Conservation (phyloP, 2,329 filamentous ascomycete genomes). For the Cordyceps cicadae region DNA sequence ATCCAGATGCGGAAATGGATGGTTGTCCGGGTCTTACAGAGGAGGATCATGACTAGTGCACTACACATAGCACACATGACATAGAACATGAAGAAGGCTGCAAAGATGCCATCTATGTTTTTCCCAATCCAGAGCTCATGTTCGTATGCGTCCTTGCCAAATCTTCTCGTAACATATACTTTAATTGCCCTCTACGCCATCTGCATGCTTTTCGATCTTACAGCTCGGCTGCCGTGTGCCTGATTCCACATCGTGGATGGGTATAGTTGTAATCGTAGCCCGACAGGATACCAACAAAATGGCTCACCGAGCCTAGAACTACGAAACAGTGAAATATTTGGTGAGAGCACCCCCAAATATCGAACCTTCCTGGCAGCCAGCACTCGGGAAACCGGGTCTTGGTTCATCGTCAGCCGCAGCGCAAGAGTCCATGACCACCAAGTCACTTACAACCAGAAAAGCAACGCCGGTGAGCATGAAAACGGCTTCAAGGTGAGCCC, state of each 20-base stretch:
- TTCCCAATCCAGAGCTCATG: not conserved
- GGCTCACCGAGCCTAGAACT: slow-evolving; percentile 25
- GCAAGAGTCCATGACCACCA: not conserved
- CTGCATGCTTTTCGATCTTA: not conserved
- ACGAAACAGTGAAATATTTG: slow-evolving; percentile 39
- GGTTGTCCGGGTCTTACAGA: slow-evolving; percentile 83
- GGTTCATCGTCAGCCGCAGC: not conserved
- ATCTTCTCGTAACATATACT: not conserved
- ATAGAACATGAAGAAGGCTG: not conserved
- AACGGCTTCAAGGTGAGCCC: slow-evolving; percentile 31
- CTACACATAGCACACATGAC: no score
- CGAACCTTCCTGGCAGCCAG: slow-evolving; percentile 33
- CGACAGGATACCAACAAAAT: slow-evolving; percentile 14
- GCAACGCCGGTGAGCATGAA: slow-evolving; percentile 28
- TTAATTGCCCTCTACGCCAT: not conserved
- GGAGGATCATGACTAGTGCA: slow-evolving; percentile 59
- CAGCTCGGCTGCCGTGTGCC: not conserved
- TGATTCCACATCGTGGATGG: slow-evolving; percentile 11
- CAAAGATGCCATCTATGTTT: not conserved
- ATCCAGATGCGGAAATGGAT: slow-evolving; percentile 66
- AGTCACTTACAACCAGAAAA: slow-evolving; percentile 31
- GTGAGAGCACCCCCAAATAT: slow-evolving; percentile 37
- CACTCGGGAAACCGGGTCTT: slow-evolving; percentile 36
- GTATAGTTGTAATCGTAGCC: slow-evolving; percentile 19
- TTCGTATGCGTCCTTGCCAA: not conserved